Evolutionary conservation across 176 grass and related monocot species (phyloP).

Genomic region (bread wheat (Triticum aestivum)): IWGSC_CS_RefSeq_v2.1 NC_057802.1:507686514-507687013

Average conservation of each 20-base stretch:
- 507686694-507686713: too few relatives aligned
- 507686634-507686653: too few relatives aligned
- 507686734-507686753: neutral
- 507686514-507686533: too few relatives aligned
- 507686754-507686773: neutral
- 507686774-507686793: neutral
- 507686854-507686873: neutral
- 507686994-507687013: neutral
- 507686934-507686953: conserved; percentile 1
- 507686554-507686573: too few relatives aligned
- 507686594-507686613: too few relatives aligned
- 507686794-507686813: neutral
- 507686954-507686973: neutral
- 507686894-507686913: neutral
- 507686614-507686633: too few relatives aligned
- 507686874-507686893: neutral
- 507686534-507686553: too few relatives aligned
- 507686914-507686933: neutral
- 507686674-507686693: too few relatives aligned
- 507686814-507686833: neutral
- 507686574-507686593: too few relatives aligned
- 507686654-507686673: too few relatives aligned
- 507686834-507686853: neutral
- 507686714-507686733: neutral
- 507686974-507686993: neutral